Conservation (phyloP, 768 basidiomycete species). For the Tricholoma flavovirens region DNA sequence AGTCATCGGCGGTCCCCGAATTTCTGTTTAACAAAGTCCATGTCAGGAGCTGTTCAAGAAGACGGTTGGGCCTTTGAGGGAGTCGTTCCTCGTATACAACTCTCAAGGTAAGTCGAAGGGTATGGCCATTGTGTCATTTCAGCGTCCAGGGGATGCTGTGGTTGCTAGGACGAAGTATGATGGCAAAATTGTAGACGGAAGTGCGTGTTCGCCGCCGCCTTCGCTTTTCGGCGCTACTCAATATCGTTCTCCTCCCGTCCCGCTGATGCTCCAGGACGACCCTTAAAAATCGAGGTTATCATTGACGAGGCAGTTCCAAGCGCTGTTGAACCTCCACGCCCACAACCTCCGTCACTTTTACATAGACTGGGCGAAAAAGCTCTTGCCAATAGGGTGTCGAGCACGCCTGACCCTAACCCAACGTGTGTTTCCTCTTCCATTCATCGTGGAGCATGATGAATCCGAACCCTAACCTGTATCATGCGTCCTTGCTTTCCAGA, state of each 20-base stretch:
- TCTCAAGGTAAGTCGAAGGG: conserved; percentile 68
- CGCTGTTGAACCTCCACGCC: conserved; percentile 12
- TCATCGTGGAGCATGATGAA: background rate
- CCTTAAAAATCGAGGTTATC: conserved; percentile 62
- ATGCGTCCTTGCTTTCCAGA: conserved; percentile 1
- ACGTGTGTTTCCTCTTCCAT: conserved; percentile 11
- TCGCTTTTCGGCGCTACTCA: background rate
- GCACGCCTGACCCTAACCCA: conserved; percentile 10
- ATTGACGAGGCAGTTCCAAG: conserved; percentile 33
- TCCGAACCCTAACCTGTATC: background rate
- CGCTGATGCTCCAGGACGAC: conserved; percentile 41
- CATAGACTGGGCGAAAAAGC: conserved; percentile 20
- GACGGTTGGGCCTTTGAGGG: conserved; percentile 70
- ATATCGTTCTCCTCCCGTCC: background rate
- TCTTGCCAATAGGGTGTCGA: conserved; percentile 1
- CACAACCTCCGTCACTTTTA: conserved; percentile 21
- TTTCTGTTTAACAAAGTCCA: background rate
- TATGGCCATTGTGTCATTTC: conserved; percentile 71
- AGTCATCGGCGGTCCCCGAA: background rate
- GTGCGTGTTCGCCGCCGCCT: conserved; percentile 30
- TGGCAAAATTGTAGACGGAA: conserved; percentile 68
- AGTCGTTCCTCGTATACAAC: conserved; percentile 69
- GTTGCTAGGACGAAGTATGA: conserved; percentile 65
- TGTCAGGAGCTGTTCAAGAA: conserved; percentile 67
- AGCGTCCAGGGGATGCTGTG: conserved; percentile 55